Percentiles rank a stretch among this genome's conserved stretches.
These are phyloP conservation scores for Aureobasidium vineae DNA, from an alignment of 2,329 filamentous ascomycete species.

Conservation along the genomic window DNA sequence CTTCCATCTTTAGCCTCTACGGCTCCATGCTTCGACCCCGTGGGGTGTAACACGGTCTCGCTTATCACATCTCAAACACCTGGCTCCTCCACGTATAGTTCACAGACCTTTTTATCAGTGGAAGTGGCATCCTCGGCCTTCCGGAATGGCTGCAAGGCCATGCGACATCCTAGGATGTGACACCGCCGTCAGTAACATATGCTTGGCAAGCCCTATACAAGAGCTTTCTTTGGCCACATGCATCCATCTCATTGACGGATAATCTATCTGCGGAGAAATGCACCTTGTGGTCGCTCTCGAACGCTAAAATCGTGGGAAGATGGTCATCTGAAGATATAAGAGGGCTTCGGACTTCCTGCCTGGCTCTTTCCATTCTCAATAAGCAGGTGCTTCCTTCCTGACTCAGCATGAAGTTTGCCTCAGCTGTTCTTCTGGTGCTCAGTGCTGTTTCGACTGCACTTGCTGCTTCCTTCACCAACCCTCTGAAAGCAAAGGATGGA, in stretches of 20 bases:
- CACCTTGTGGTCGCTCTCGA: not conserved
- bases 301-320: no score
- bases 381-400: not conserved
- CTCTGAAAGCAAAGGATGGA: conserved; percentile 51
- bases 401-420: conserved; percentile 23
- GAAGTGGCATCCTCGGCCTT: not conserved
- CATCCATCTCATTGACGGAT: not conserved
- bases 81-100: not conserved
- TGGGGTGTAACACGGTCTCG: not conserved
- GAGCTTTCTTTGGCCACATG: not conserved
- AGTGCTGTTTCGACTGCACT: conserved; percentile 29
- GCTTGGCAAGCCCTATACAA: not conserved
- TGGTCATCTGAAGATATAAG: not conserved
- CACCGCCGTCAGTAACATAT: not conserved
- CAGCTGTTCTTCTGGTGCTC: conserved; percentile 18
- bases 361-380: not conserved
- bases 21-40: not conserved
- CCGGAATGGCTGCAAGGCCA: no score
- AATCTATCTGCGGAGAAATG: not conserved
- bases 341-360: not conserved
- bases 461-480: conserved; percentile 52
- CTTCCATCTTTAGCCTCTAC: not conserved
- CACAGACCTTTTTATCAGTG: not conserved
- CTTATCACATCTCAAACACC: not conserved
- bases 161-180: not conserved